These are phyloP conservation scores for Leucocoprinus leucothites DNA, from an alignment of 768 basidiomycete species.

Conservation along the genomic window DNA sequence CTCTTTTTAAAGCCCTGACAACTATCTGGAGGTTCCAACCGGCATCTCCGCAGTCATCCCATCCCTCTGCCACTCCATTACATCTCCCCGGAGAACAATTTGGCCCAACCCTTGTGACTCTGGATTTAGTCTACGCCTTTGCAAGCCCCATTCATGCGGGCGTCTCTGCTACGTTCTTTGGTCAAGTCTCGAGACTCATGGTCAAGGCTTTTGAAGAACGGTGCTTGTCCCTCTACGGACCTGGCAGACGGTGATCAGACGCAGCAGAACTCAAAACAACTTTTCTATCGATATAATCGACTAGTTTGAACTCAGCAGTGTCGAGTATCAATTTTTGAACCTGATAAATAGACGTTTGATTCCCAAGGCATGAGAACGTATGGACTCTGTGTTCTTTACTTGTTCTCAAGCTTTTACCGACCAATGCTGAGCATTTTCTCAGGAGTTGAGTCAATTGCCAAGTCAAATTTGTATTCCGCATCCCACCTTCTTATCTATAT, in stretches of 20 bases:
- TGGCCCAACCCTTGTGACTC: slow-evolving; percentile 74
- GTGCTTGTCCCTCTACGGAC: slow-evolving; percentile 71
- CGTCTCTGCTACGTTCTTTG: slow-evolving; percentile 83
- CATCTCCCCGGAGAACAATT: slow-evolving; percentile 11
- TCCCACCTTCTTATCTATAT: not conserved
- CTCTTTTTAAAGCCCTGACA: slow-evolving; percentile 68
- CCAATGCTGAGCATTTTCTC: not conserved
- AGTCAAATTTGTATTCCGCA: not conserved
- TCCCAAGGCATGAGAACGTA: not conserved
- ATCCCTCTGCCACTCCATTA: slow-evolving; percentile 20
- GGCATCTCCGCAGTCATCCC: slow-evolving; percentile 39
- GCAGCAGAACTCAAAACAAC: not conserved
- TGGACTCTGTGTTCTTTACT: not conserved
- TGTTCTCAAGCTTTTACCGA: not conserved
- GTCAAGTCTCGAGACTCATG: slow-evolving; percentile 85
- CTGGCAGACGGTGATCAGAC: slow-evolving; percentile 18
- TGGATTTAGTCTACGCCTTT: slow-evolving; percentile 86
- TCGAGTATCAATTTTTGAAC: not conserved
- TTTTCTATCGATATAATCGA: not conserved
- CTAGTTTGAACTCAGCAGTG: not conserved
- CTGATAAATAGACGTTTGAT: not conserved
- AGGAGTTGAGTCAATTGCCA: not conserved
- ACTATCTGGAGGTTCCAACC: slow-evolving; percentile 77
- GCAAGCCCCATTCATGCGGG: slow-evolving; percentile 82
- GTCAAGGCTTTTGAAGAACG: slow-evolving; percentile 89